Conservation (phyloP, 495 filamentous ascomycete genomes). For the Daldinia concentrica region DNA sequence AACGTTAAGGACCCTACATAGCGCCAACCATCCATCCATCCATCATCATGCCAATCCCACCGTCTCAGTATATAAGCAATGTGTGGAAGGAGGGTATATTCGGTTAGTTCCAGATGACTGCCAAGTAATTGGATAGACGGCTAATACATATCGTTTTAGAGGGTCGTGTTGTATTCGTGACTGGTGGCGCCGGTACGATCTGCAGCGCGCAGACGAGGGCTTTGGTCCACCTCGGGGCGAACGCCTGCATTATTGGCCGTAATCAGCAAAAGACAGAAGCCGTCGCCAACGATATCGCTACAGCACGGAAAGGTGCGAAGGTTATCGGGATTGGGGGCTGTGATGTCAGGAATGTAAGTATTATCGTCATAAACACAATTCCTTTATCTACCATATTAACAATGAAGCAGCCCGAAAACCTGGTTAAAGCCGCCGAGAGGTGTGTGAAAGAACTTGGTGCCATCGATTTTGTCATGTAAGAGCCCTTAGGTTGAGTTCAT, state of each 20-base stretch:
- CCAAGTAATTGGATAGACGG: neutral
- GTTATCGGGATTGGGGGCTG: constrained; percentile 86
- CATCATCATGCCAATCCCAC: constrained; percentile 68
- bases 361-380: neutral
- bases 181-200: constrained; percentile 92
- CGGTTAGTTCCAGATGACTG: constrained; percentile 56
- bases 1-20: neutral
- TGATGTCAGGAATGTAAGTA: constrained; percentile 74
- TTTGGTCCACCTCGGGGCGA: constrained; percentile 87
- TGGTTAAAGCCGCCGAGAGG: constrained; percentile 77
- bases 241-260: constrained; percentile 92
- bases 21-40: constrained; percentile 13
- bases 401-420: constrained; percentile 61
- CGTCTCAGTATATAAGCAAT: constrained; percentile 78
- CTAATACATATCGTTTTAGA: constrained; percentile 55
- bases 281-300: constrained; percentile 81
- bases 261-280: constrained; percentile 88
- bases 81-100: constrained; percentile 89
- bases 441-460: constrained; percentile 83
- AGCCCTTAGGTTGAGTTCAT: constrained; percentile 4
- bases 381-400: constrained; percentile 12
- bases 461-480: constrained; percentile 94
- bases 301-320: constrained; percentile 76
- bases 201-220: constrained; percentile 93
- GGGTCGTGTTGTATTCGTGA: constrained; percentile 94